These are phyloP conservation scores for Dactylellina parvicollis DNA, from an alignment of 2,329 filamentous ascomycete species.

Conservation along the genomic window DNA sequence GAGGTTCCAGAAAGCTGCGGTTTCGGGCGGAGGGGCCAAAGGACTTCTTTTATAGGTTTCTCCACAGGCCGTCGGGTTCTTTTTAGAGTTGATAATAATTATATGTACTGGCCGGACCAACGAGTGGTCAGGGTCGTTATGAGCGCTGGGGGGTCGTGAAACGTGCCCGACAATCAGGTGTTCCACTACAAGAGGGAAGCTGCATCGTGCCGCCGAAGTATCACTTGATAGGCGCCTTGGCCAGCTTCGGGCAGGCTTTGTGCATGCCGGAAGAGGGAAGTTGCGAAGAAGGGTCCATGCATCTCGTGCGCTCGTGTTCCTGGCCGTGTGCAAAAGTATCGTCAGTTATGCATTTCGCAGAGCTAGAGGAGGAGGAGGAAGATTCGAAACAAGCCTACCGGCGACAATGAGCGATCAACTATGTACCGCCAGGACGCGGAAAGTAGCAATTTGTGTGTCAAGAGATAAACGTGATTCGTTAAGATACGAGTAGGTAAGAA, in stretches of 20 bases:
- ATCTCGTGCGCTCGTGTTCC: not conserved
- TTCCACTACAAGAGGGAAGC: constrained; percentile 37
- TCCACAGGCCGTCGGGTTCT: not conserved
- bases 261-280: constrained; percentile 34
- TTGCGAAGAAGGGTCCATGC: constrained; percentile 3
- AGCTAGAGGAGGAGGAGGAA: not conserved
- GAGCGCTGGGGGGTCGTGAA: constrained; percentile 12
- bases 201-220: constrained; percentile 32
- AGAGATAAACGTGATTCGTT: constrained; percentile 18
- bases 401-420: not conserved
- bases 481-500: constrained; percentile 28
- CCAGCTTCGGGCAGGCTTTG: constrained; percentile 8
- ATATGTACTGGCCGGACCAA: not conserved
- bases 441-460: constrained; percentile 17
- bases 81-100: not conserved
- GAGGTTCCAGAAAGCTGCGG: not conserved
- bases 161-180: constrained; percentile 23
- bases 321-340: not conserved
- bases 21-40: constrained; percentile 7
- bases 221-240: constrained; percentile 39
- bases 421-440: constrained; percentile 12
- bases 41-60: constrained; percentile 36
- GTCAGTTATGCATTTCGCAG: not conserved
- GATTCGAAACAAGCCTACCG: constrained; percentile 12
- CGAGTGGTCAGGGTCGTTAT: not conserved